Percentiles rank a stretch among this genome's conserved stretches.
Conservation (phyloP, 345 rosid species). For the Gossypium bickii region DNA sequence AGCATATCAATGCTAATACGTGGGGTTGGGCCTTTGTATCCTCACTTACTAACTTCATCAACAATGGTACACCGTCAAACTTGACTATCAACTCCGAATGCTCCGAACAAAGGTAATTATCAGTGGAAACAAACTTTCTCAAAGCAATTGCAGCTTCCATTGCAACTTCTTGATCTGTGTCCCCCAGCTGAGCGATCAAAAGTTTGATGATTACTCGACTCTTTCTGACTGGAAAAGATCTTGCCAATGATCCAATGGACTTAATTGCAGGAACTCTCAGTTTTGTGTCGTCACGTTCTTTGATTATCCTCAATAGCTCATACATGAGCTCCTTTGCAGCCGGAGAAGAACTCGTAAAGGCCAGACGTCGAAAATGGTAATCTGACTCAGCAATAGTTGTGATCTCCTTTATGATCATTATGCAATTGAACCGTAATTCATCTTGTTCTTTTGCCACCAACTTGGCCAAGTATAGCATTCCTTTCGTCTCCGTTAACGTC, state of each 20-base stretch:
- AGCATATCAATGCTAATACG: constrained; percentile 53
- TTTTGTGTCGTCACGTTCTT: constrained; percentile 27
- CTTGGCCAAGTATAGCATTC: constrained; percentile 72
- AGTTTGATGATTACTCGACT: constrained; percentile 49
- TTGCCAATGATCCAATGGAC: constrained; percentile 69
- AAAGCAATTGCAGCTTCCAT: constrained; percentile 60
- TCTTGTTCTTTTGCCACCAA: constrained; percentile 53
- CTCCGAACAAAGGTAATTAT: no score
- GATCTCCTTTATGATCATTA: constrained; percentile 71
- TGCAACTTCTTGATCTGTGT: constrained; percentile 48
- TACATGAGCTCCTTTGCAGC: constrained; percentile 78
- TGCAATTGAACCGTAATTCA: constrained; percentile 32
- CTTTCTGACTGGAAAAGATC: constrained; percentile 74
- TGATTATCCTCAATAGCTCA: constrained; percentile 58
- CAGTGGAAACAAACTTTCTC: constrained; percentile 43
- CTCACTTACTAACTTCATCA: constrained; percentile 49
- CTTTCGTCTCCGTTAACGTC: constrained; percentile 79
- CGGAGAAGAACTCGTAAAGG: constrained; percentile 64
- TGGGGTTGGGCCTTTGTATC: constrained; percentile 22
- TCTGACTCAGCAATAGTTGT: constrained; percentile 61
- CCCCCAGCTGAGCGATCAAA: constrained; percentile 45
- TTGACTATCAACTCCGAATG: no score
- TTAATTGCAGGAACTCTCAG: constrained; percentile 53
- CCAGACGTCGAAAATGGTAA: constrained; percentile 55
- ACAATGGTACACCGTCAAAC: background rate